These are phyloP conservation scores for Zostera marina DNA, from an alignment of 116 monocot genomes.

Conservation along the genomic window DNA sequence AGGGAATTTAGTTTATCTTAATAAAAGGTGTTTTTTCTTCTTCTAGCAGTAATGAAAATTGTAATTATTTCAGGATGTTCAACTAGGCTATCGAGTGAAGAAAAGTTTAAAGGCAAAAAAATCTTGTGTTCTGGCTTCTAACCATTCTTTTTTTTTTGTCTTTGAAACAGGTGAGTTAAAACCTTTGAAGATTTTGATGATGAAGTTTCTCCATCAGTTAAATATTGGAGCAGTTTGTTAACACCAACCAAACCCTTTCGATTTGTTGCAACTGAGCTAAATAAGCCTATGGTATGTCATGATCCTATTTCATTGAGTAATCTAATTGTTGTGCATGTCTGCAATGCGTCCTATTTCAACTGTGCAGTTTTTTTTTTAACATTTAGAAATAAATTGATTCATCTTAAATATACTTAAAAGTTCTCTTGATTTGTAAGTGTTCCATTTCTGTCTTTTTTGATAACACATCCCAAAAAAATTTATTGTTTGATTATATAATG, in stretches of 20 bases:
- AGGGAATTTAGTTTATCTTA: background rate
- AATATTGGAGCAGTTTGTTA: conserved; percentile 2
- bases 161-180: conserved; percentile 21
- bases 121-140: background rate
- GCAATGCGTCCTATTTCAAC: too few species aligned
- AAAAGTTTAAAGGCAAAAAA: conserved; percentile 69
- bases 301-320: background rate
- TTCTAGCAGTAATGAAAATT: background rate
- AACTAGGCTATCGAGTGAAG: conserved; percentile 30
- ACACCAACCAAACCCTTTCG: conserved; percentile 19
- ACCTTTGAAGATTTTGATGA: conserved; percentile 60
- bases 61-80: conserved; percentile 14
- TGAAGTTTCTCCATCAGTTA: conserved; percentile 14
- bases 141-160: background rate
- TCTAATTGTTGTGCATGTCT: background rate
- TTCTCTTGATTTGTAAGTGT: too few species aligned
- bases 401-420: too few species aligned
- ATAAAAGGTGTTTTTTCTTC: background rate
- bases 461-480: too few species aligned
- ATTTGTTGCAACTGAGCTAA: conserved; percentile 18
- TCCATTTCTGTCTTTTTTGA: too few species aligned
- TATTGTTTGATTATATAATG: too few species aligned
- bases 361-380: too few species aligned
- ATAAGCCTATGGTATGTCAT: conserved; percentile 43
- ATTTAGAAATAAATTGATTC: too few species aligned